A percentile compares a stretch with the other conserved stretches of the same genome.
These are phyloP conservation scores for Spiromastix sp. DNA, from an alignment of 2,329 filamentous ascomycete species.

Conservation along the genomic window DNA sequence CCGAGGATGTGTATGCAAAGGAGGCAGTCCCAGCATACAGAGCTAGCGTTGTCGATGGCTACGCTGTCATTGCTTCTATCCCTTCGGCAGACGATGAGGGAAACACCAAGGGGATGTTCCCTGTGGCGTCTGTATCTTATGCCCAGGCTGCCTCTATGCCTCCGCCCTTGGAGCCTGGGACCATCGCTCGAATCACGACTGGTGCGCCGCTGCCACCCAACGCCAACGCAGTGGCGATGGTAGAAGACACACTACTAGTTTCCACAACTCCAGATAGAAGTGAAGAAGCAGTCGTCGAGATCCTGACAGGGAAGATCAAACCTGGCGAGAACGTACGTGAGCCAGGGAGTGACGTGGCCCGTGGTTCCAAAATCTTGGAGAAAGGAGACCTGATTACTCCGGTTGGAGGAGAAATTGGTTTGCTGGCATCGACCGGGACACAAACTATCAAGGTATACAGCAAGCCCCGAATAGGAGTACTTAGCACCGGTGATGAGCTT, in stretches of 20 bases:
- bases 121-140: slow-evolving; percentile 78
- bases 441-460: slow-evolving; percentile 60
- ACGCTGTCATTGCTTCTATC: slow-evolving; percentile 59
- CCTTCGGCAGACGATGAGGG: slow-evolving; percentile 43
- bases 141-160: slow-evolving; percentile 62
- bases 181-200: slow-evolving; percentile 86
- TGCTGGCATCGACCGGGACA: slow-evolving; percentile 77
- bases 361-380: slow-evolving; percentile 58
- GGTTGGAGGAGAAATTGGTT: slow-evolving; percentile 80
- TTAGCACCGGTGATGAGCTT: slow-evolving; percentile 94
- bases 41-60: slow-evolving; percentile 94
- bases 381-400: slow-evolving; percentile 76
- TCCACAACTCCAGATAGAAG: slow-evolving; percentile 65
- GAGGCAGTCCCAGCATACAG: slow-evolving; percentile 88
- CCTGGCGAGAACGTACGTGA: slow-evolving; percentile 83
- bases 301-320: slow-evolving; percentile 65
- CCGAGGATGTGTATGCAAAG: slow-evolving; percentile 66
- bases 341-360: slow-evolving; percentile 73
- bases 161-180: slow-evolving; percentile 53
- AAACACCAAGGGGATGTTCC: slow-evolving; percentile 67
- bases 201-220: slow-evolving; percentile 83
- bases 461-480: slow-evolving; percentile 68
- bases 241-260: slow-evolving; percentile 78
- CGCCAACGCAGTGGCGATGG: slow-evolving; percentile 89
- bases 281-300: slow-evolving; percentile 82